These are phyloP conservation scores for Colletotrichum cordylinicola DNA, from an alignment of 2,329 filamentous ascomycete species.

Conservation along the genomic window DNA sequence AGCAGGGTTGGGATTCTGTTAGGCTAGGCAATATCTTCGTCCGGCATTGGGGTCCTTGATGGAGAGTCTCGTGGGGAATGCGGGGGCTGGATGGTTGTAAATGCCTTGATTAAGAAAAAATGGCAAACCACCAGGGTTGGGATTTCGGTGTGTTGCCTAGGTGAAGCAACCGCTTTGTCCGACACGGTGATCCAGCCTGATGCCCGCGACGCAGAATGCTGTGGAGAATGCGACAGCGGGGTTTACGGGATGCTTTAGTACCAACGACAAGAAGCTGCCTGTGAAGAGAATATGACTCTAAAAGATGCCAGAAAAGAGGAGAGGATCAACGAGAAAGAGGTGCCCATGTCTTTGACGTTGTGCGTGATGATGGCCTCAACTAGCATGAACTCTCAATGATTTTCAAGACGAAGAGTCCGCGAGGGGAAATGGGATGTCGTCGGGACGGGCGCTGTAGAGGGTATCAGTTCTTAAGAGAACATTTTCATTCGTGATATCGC, in stretches of 20 bases:
- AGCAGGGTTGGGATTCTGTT: too few species aligned
- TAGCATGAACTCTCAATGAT: not conserved
- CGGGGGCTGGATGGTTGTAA: not conserved
- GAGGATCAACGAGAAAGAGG: not conserved
- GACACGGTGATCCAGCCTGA: rapidly evolving
- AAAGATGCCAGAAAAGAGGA: not conserved
- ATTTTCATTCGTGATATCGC: too few species aligned
- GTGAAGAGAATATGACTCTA: not conserved
- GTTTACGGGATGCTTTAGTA: not conserved
- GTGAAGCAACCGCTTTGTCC: not conserved
- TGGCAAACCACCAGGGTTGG: too few species aligned
- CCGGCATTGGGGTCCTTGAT: too few species aligned
- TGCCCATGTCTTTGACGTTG: not conserved
- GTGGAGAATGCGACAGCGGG: not conserved
- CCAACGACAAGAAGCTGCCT: not conserved
- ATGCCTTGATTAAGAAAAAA: not conserved
- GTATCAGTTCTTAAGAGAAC: too few species aligned
- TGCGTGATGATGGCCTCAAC: not conserved
- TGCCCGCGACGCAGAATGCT: too few species aligned
- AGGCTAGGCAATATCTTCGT: not conserved
- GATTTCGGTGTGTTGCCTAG: not conserved
- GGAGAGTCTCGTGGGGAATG: not conserved
- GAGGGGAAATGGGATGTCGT: too few species aligned
- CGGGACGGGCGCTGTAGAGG: too few species aligned
- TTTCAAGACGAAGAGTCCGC: not conserved